Evolutionary conservation across 257 asterid species (phyloP).

Genomic region (Nicotiana knightiana): DNA sequence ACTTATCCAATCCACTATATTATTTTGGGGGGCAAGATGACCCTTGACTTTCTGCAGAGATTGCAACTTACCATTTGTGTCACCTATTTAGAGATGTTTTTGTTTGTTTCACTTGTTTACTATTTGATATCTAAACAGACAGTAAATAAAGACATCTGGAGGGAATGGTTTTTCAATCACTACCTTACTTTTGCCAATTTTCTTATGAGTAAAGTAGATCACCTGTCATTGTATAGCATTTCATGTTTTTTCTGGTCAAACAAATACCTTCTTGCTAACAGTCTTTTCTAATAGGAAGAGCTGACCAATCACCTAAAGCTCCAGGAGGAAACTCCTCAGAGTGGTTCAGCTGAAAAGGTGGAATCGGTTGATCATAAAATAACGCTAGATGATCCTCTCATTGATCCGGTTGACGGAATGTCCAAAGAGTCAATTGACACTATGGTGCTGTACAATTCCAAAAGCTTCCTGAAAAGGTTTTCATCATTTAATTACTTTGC

Average conservation of each 20-base stretch:
- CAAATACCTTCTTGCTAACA: background rate
- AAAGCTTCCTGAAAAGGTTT: constrained; percentile 73
- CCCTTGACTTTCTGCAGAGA: constrained; percentile 1
- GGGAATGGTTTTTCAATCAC: background rate
- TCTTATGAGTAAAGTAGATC: background rate
- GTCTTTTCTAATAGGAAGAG: constrained; percentile 44
- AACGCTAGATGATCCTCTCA: constrained; percentile 22
- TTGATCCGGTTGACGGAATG: constrained; percentile 31
- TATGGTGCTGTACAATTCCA: constrained; percentile 35
- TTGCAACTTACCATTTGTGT: background rate
- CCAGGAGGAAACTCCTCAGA: constrained; percentile 28
- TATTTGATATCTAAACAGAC: background rate
- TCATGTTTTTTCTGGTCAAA: background rate
- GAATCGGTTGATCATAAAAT: constrained; percentile 23
- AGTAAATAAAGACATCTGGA: background rate
- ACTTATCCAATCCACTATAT: background rate
- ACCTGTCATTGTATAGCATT: background rate
- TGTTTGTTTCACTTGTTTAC: background rate
- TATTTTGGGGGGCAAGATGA: background rate
- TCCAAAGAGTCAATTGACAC: constrained; percentile 43
- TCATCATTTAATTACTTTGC: constrained; percentile 7
- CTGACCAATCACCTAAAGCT: constrained; percentile 26
- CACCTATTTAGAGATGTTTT: background rate
- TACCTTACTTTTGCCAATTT: background rate
- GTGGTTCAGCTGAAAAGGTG: constrained; percentile 16